Conservation (phyloP, 2,329 filamentous ascomycete genomes). For the Akanthomyces lecanii region DNA sequence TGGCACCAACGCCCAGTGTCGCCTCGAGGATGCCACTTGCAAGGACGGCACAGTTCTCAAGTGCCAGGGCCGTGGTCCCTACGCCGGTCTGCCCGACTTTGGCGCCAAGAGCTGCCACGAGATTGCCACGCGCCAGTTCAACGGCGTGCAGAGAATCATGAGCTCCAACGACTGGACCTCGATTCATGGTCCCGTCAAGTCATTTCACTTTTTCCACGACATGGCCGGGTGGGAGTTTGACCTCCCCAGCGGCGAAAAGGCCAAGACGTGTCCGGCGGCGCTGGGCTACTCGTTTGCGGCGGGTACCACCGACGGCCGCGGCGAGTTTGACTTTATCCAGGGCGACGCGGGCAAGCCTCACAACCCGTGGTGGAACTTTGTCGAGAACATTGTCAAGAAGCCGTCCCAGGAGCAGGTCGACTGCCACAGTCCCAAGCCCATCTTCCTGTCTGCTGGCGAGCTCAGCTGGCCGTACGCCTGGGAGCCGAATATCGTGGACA, state of each 20-base stretch:
- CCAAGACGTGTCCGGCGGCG: slow-evolving; percentile 77
- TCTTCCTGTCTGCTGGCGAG: slow-evolving; percentile 83
- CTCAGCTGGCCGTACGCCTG: slow-evolving; percentile 75
- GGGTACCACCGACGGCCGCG: slow-evolving; percentile 86
- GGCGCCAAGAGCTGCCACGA: slow-evolving; percentile 72
- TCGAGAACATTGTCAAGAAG: slow-evolving; percentile 66
- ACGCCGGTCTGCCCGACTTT: slow-evolving; percentile 62
- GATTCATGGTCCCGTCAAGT: slow-evolving; percentile 58
- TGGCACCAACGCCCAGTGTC: slow-evolving; percentile 68
- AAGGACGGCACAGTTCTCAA: slow-evolving; percentile 61
- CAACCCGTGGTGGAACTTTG: slow-evolving; percentile 75
- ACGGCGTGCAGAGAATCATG: slow-evolving; percentile 44
- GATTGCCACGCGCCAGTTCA: slow-evolving; percentile 68
- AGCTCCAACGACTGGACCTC: slow-evolving; percentile 46
- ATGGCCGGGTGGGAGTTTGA: slow-evolving; percentile 71
- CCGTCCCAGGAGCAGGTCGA: slow-evolving; percentile 65
- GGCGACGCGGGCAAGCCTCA: slow-evolving; percentile 68
- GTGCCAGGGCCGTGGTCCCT: slow-evolving; percentile 71
- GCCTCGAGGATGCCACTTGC: slow-evolving; percentile 80
- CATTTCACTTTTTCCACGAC: slow-evolving; percentile 81
- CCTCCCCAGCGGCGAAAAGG: slow-evolving; percentile 66
- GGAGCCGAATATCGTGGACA: slow-evolving; percentile 86
- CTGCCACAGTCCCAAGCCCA: slow-evolving; percentile 78
- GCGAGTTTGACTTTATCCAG: slow-evolving; percentile 89
- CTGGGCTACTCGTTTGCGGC: slow-evolving; percentile 90